Evolutionary conservation across 116 monocot genomes (phyloP).

Genomic region (Phalaenopsis hybrid): DNA sequence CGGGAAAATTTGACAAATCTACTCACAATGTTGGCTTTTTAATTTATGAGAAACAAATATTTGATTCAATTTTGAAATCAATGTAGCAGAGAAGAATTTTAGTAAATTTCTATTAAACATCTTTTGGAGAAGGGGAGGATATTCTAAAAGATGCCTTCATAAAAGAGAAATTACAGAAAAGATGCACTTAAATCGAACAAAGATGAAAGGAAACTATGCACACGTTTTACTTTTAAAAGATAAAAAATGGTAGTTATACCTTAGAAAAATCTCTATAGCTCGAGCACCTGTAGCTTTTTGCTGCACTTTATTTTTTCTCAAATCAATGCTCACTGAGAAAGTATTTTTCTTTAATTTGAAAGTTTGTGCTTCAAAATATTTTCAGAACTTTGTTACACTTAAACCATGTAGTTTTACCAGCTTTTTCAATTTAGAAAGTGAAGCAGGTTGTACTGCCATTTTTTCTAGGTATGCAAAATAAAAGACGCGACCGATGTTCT

Average conservation of each 20-base stretch:
- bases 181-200: not conserved
- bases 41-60: not conserved
- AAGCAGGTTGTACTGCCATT: not conserved
- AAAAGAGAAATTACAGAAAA: not conserved
- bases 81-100: not conserved
- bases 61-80: not conserved
- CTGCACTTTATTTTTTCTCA: not conserved
- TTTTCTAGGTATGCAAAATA: slow-evolving; percentile 49
- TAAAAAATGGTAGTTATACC: not conserved
- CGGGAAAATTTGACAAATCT: not conserved
- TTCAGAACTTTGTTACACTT: not conserved
- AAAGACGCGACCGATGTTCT: slow-evolving; percentile 38
- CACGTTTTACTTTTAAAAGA: not conserved
- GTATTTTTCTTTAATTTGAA: not conserved
- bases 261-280: not conserved
- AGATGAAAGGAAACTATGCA: not conserved
- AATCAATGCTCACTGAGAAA: not conserved
- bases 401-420: not conserved
- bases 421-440: not conserved
- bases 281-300: not conserved
- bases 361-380: not conserved
- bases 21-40: not conserved
- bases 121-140: not conserved
- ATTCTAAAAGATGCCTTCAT: not conserved
- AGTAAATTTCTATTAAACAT: not conserved